Evolutionary conservation across 108 stramenopile genomes (phyloP).

Genomic region (Pinguiococcus pyrenoidosus): DNA sequence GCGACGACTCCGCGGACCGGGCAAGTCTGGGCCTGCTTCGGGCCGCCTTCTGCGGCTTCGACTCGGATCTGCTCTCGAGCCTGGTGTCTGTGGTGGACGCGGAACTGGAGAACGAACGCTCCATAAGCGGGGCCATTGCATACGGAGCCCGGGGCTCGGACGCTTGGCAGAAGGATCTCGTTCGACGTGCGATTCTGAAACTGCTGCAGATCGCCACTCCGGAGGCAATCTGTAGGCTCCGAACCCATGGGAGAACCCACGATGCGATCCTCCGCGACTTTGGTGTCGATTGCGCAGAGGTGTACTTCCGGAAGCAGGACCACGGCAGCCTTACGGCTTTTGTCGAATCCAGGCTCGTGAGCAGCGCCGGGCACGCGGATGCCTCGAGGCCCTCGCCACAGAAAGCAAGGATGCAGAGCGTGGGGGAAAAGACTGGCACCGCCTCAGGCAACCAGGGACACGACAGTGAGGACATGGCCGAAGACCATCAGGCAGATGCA

Average conservation of each 20-base stretch:
- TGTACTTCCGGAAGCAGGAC: not conserved
- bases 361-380: not conserved
- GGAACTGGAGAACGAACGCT: not conserved
- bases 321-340: not conserved
- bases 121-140: not conserved
- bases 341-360: not conserved
- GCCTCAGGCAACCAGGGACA: too few relatives aligned
- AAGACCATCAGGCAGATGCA: too few relatives aligned
- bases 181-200: not conserved
- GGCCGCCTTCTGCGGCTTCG: not conserved
- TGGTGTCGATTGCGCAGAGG: not conserved
- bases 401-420: not conserved
- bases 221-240: slow-evolving; percentile 1
- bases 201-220: slow-evolving; percentile 1
- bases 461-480: too few relatives aligned
- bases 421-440: too few relatives aligned
- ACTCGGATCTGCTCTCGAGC: not conserved
- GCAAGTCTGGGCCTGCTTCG: not conserved
- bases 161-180: too few relatives aligned
- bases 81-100: not conserved
- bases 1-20: not conserved
- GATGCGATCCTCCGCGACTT: too few relatives aligned
- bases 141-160: too few relatives aligned
- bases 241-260: too few relatives aligned
- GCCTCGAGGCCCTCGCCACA: not conserved